Percentiles rank a stretch among this genome's conserved stretches.
Evolutionary conservation across 805 yeast genomes (phyloP).

Genomic region (Candida pseudofarinosa): DNA sequence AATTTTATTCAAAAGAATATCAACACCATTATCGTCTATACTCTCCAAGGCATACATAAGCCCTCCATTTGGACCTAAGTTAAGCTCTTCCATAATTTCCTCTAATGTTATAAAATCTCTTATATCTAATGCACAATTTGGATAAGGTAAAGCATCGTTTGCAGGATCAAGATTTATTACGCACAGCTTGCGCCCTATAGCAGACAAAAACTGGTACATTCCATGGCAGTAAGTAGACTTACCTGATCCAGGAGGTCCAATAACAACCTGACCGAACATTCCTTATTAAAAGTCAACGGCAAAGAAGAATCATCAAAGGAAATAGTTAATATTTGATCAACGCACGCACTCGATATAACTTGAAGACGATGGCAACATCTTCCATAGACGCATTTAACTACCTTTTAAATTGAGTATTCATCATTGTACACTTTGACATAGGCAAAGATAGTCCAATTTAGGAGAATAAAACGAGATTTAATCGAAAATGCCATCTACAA

Average conservation of each 20-base stretch:
- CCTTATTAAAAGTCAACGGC: slow-evolving; percentile 1
- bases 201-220: slow-evolving; percentile 84
- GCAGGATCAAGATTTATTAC: slow-evolving; percentile 92
- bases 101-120: slow-evolving; percentile 73
- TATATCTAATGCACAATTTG: slow-evolving; percentile 66
- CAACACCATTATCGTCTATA: slow-evolving; percentile 41
- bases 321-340: background rate
- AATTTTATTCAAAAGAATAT: slow-evolving; percentile 55
- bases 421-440: background rate
- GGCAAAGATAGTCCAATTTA: background rate
- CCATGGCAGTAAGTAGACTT: slow-evolving; percentile 95
- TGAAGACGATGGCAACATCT: background rate
- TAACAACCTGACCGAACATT: slow-evolving; percentile 83
- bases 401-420: background rate
- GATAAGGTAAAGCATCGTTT: slow-evolving; percentile 66
- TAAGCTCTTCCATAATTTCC: slow-evolving; percentile 81
- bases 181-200: slow-evolving; percentile 88
- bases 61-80: slow-evolving; percentile 94
- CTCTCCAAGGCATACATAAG: slow-evolving; percentile 53
- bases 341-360: background rate
- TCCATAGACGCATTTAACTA: background rate
- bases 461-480: background rate
- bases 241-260: slow-evolving; percentile 98
- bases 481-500: slow-evolving; percentile 18
- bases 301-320: slow-evolving; percentile 12